Base-by-base conservation (phyloP, 2,329 filamentous ascomycete genomes). In the Calonectria leucothoes region DNA sequence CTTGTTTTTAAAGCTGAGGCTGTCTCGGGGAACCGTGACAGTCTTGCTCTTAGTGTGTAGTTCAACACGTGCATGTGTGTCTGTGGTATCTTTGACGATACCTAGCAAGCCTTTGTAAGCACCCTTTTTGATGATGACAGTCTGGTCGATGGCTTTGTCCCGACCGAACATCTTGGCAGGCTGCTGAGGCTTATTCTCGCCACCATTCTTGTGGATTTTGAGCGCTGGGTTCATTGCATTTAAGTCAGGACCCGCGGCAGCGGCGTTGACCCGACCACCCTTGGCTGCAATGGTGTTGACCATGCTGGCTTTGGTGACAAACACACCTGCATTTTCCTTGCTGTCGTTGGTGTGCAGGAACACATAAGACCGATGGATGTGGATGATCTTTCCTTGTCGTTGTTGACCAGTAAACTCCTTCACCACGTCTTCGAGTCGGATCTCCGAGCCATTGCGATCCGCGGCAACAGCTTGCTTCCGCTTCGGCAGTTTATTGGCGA, bases 41-140 rank as follows among this genome's bases (percentile, higher is more conserved):
- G 94, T 94, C 88, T 98, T 98, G 86, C 93, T 95, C 87, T 98
- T 98, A 7, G 96, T 96, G 82, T 98, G 96, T 48, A 99, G 87
- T 85, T 99, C 97, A 51, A 99, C 94, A 75, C 96, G 94, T 35
- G 95, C 96, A 80, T 94, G 92, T 4, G 91, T 91, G 79, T 97
- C 96, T 8, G 95, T 98, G 0, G 96, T 94, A 82, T 98, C 96
- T 83, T 98, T 98, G 79, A 99, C 96, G 77, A 98, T 98, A 79
- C 97, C 97, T 51, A 98, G 88, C 52, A 98, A 89, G 70, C 96
- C 96, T 86, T 99, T 99, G 88, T 96, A 95, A 27, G 94, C 92
- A 33, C 97, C 97, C 82, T 93, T 95, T 71, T 93, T 92, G 81
- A 98, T 94, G 66, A 93, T 95, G 55, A 98, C 95, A 0, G 95